Conservation (phyloP, 75 land plant genomes). For the Sequoia sempervirens region DNA sequence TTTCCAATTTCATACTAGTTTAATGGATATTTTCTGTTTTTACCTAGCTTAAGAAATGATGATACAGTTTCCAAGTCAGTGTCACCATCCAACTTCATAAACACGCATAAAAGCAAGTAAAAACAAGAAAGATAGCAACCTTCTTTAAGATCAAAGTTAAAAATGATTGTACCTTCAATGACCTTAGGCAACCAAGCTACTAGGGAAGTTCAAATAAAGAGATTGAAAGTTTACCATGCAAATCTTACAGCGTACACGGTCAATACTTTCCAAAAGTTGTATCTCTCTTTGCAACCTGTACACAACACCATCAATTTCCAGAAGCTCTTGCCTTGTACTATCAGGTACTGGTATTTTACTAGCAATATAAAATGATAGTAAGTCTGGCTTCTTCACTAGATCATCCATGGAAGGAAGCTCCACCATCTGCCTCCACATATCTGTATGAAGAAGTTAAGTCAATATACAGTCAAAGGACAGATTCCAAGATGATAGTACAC, state of each 20-base stretch:
- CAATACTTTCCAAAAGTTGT: slow-evolving; percentile 72
- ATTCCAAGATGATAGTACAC: neutral
- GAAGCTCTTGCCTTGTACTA: slow-evolving; percentile 80
- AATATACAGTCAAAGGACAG: neutral
- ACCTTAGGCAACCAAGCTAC: neutral
- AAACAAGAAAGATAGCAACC: neutral
- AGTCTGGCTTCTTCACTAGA: slow-evolving; percentile 59
- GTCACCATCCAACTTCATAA: neutral
- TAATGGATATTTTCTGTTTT: neutral
- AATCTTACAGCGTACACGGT: slow-evolving; percentile 64
- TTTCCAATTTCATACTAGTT: neutral
- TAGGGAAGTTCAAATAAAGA: neutral
- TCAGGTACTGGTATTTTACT: slow-evolving; percentile 91
- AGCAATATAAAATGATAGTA: slow-evolving; percentile 82
- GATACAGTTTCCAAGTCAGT: neutral
- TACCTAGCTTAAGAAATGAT: neutral
- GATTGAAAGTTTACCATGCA: slow-evolving; percentile 56
- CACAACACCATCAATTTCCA: slow-evolving; percentile 82
- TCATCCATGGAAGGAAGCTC: slow-evolving; percentile 71
- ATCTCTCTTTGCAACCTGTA: slow-evolving; percentile 84
- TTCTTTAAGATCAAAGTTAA: neutral
- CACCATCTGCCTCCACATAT: slow-evolving; percentile 82
- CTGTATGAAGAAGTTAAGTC: slow-evolving; percentile 31
- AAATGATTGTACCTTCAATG: neutral
- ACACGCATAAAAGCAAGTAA: neutral